phyloP scores from a whole-genome alignment of 805 yeast genomes.

The Metschnikowia matae region DNA sequence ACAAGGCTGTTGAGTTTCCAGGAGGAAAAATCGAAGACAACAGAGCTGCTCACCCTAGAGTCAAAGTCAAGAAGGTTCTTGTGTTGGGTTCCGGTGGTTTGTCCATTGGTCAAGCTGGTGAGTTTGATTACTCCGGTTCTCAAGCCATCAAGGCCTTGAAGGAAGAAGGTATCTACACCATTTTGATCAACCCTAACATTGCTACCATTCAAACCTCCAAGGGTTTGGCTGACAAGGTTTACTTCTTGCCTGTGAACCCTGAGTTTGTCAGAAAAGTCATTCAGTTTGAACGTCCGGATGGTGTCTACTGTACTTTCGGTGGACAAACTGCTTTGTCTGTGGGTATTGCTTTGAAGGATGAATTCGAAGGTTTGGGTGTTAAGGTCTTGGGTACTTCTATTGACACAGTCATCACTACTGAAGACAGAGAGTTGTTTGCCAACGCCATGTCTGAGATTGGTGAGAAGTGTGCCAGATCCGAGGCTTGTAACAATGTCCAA shows the following conservation, averaged over 20 bases:
- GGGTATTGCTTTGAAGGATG: slow-evolving; percentile 94
- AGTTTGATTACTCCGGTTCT: slow-evolving; percentile 97
- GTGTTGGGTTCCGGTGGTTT: slow-evolving; percentile 98
- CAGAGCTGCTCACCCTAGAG: slow-evolving; percentile 69
- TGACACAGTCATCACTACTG: slow-evolving; percentile 94
- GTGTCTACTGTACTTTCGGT: slow-evolving; percentile 95
- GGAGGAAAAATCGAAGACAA: slow-evolving; percentile 80
- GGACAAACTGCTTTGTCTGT: slow-evolving; percentile 98
- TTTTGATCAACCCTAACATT: slow-evolving; percentile 93
- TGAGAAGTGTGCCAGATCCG: slow-evolving; percentile 93
- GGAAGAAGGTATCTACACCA: slow-evolving; percentile 96
- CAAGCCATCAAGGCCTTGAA: slow-evolving; percentile 98
- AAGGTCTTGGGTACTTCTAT: slow-evolving; percentile 95
- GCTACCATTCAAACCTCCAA: slow-evolving; percentile 98
- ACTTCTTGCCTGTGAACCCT: slow-evolving; percentile 95
- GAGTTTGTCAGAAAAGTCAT: slow-evolving; percentile 96
- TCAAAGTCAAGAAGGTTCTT: slow-evolving; percentile 83
- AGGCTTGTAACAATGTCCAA: slow-evolving; percentile 71
- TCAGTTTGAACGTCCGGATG: slow-evolving; percentile 92
- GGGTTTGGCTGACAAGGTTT: slow-evolving; percentile 96
- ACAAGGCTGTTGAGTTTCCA: slow-evolving; percentile 82
- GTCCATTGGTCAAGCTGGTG: slow-evolving; percentile 99
- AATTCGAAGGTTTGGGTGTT: slow-evolving; percentile 86
- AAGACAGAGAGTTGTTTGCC: slow-evolving; percentile 95
- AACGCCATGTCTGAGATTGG: slow-evolving; percentile 90